Base-by-base conservation (phyloP, 176 grass and related monocot genomes). In the Chrysopogon serrulatus region DNA sequence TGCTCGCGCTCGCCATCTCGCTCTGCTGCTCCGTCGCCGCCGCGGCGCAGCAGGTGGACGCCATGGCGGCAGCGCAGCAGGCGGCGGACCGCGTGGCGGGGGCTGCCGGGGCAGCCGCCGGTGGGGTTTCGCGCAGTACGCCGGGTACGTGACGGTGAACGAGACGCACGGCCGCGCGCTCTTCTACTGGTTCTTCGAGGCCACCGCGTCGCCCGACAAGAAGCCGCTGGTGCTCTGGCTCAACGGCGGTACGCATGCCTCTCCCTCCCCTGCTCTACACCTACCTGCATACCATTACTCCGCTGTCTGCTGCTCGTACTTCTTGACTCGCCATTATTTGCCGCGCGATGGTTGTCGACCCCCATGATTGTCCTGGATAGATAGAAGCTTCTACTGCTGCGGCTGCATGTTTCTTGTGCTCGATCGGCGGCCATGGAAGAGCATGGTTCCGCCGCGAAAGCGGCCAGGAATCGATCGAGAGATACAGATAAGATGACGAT, bases 131-230 rank as follows among this genome's bases (percentile, higher is more conserved):
- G 61, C 77, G 24, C 97, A 99, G 79, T 99, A 89, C 70, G 93
- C 97, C 36, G 97, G 97, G 31, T 99, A 99, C 76, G 97, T 99
- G 43, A 99, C 93, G 2, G 97, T 96, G 43, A 94, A 99, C 71
- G 80, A 84, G 41, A 65, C 81, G 40, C 91, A 95, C 78, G 96
- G 96, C 37, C 93, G 93, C 59, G 96, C 96, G 14, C 96, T 98
- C 82, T 98, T 98, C 86, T 98, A 98, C 86, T 98, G 96, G 96
- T 93, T 98, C 89, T 95, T 98, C 85, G 96, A 98, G 87, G 91
- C 93, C 65, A 74, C 75, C 16, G 9, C 65, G 21, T 78, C 77
- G 45, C 79, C 79, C 47, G 83, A 73, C 84, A 93, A 92, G 88
- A 95, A 95, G 87, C 96, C 96, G 49, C 87, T 98, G 27, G 68